Conservation (phyloP, 495 filamentous ascomycete species). For the Aspergillus olivimuriae region DNA sequence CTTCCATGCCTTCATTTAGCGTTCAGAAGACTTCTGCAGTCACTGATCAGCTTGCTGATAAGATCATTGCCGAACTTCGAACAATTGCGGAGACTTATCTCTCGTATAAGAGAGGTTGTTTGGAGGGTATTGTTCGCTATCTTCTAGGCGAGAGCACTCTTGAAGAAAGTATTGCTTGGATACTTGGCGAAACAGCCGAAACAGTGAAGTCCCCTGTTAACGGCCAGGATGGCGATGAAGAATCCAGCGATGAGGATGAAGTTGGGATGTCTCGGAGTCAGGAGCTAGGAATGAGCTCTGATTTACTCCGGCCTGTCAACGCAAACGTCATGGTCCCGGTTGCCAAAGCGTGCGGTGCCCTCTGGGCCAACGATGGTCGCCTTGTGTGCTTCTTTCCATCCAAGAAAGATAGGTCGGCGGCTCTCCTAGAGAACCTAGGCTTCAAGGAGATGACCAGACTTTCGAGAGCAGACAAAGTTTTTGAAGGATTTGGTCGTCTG, state of each 20-base stretch:
- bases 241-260: slow-evolving; percentile 85
- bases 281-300: slow-evolving; percentile 50
- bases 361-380: slow-evolving; percentile 70
- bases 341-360: slow-evolving; percentile 66
- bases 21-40: slow-evolving; percentile 77
- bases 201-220: slow-evolving; percentile 46
- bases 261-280: slow-evolving; percentile 48
- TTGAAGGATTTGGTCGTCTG: slow-evolving; percentile 85
- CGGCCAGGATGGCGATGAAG: slow-evolving; percentile 55
- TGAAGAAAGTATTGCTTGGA: slow-evolving; percentile 65
- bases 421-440: slow-evolving; percentile 54
- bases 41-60: slow-evolving; percentile 57
- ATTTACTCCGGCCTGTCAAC: slow-evolving; percentile 50
- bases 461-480: slow-evolving; percentile 60
- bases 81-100: slow-evolving; percentile 65
- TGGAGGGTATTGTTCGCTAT: slow-evolving; percentile 78
- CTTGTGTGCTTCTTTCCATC: slow-evolving; percentile 84
- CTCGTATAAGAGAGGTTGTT: slow-evolving; percentile 63
- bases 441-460: slow-evolving; percentile 54
- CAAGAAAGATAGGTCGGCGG: slow-evolving; percentile 64
- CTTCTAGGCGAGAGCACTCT: slow-evolving; percentile 77
- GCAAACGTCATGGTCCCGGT: slow-evolving; percentile 71
- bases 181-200: slow-evolving; percentile 44
- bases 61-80: slow-evolving; percentile 59
- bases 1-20: slow-evolving; percentile 55